phyloP scores from a whole-genome alignment of 148 eudicot species.

The Selenicereus undatus region DNA sequence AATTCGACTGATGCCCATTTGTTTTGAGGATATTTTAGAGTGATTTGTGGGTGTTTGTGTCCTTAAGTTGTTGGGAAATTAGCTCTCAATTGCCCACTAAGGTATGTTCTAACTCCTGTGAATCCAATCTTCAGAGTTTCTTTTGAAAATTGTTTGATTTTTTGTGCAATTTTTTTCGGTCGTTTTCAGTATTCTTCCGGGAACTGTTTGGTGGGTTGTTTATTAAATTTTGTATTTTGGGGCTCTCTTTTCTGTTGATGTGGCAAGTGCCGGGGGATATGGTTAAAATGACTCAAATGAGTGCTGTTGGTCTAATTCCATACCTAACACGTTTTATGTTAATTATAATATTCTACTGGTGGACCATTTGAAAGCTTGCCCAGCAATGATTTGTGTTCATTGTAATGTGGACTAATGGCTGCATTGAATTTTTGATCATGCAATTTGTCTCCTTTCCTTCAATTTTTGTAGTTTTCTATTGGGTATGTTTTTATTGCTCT shows the following conservation, averaged over 20 bases:
- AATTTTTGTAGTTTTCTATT: neutral
- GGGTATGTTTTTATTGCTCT: constrained; percentile 15
- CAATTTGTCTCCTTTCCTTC: constrained; percentile 12
- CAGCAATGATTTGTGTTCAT: neutral
- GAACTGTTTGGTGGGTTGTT: constrained; percentile 11
- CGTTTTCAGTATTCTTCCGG: neutral
- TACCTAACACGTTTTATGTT: constrained; percentile 22
- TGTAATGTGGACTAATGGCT: constrained; percentile 19
- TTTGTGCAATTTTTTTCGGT: too few species aligned
- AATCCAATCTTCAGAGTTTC: neutral
- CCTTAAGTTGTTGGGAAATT: neutral
- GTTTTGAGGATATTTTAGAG: too few species aligned
- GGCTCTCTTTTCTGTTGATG: constrained; percentile 6
- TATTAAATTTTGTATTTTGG: neutral
- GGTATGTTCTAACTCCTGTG: constrained; percentile 19
- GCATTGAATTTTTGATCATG: constrained; percentile 8
- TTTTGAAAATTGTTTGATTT: too few species aligned
- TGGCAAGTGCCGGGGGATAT: constrained; percentile 18
- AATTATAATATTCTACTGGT: constrained; percentile 5
- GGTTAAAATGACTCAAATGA: constrained; percentile 25
- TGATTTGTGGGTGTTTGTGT: neutral
- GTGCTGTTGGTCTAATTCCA: constrained; percentile 23
- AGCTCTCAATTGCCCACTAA: constrained; percentile 1
- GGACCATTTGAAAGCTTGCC: constrained; percentile 7
- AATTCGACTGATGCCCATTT: constrained; percentile 22